Base-by-base conservation (phyloP, 1,284 basidiomycete genomes). In the Naganishia sp. region DNA sequence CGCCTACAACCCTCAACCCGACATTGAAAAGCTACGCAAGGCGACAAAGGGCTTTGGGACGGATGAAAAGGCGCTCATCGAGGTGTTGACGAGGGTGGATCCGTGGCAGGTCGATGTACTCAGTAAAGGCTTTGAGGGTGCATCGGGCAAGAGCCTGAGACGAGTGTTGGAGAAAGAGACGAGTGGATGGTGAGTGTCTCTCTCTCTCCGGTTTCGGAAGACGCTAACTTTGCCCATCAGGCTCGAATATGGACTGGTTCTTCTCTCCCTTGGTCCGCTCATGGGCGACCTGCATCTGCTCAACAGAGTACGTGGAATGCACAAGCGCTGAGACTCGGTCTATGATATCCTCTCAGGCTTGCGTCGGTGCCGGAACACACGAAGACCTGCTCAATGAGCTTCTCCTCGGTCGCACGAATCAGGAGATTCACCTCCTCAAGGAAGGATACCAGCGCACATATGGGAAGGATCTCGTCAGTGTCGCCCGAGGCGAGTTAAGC, bases 1-100 rank as follows among this genome's bases (percentile, higher is more conserved):
- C 23, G 75, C 73, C 3, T 80, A 80, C 70, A 76, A 80, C 67
- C 68, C 80, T 15, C 69, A 71, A 53, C 79, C 79, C 61, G 80
- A 80, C 63, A 76, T 76, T 9, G 76, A 79, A 49, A 69, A 79
- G 6, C 72, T 81, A 25, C 67, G 80, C 45, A 80, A 79, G 67
- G 80, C 80, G 9, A 80, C 79, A 47, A 81, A 81, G 75, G 79
- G 79, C 51, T 79, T 80, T 66, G 78, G 78, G 6, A 80, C 79
- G 35, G 79, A 81, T 68, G 79, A 80, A 66, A 68, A 67, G 31
- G 71, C 74, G 1, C 53, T 81, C 28, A 79, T 81, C 57, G 73
- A 77, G 66, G 72, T 72, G 0, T 70, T 81, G 11, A 55, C 75
- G 9, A 74, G 78, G 0, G 71, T 80, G 1, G 77, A 79, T 64